Base-by-base conservation (phyloP, 805 yeast genomes). In the Barnettozyma salicaria region DNA sequence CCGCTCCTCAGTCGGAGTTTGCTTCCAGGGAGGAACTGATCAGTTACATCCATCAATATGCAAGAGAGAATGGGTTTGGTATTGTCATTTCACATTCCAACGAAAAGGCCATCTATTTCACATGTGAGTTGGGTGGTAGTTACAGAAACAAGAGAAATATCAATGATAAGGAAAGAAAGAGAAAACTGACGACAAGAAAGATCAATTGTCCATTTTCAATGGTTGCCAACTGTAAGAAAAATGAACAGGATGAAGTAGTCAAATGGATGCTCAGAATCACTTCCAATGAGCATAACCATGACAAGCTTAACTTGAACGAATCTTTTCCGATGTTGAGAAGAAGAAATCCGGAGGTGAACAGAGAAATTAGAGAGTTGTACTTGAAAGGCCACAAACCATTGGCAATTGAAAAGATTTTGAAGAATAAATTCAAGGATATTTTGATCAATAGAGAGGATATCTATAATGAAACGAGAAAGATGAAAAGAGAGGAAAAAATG, bases 401-500 rank as follows among this genome's bases (percentile, higher is more conserved):
- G 16, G 47, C 46, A 13, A 54, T 54, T 40, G 59, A 54, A 32
- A 54, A 45, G 32, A 19, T 49, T 7, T 31, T 54, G 28, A 54
- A 54, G 36, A 42, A 44, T 10, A 49, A 36, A 27, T 54, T 53
- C 37, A 47, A 49, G 40, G 50, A 42, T 24, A 54, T 54, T 16
- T 24, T 50, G 30, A 54, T 54, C 43, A 54, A 54, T 34, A 50
- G 59, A 39, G 59, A 54, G 36, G 59, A 54, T 24, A 54, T 54
- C 27, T 54, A 54, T 35, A 54, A 54, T 37, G 59, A 54, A 43
- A 54, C 59, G 1, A 51, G 59, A 53, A 54, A 54, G 47, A 54
- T 54, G 59, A 54, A 54, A 32, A 47, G 59, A 32, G 59, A 54
- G 35, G 59, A 54, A 32, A 53, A 48, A 36, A 28, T 40, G 22